These are phyloP conservation scores for Diaporthe vaccinii DNA, from an alignment of 2,329 filamentous ascomycete species.

Conservation along the genomic window DNA sequence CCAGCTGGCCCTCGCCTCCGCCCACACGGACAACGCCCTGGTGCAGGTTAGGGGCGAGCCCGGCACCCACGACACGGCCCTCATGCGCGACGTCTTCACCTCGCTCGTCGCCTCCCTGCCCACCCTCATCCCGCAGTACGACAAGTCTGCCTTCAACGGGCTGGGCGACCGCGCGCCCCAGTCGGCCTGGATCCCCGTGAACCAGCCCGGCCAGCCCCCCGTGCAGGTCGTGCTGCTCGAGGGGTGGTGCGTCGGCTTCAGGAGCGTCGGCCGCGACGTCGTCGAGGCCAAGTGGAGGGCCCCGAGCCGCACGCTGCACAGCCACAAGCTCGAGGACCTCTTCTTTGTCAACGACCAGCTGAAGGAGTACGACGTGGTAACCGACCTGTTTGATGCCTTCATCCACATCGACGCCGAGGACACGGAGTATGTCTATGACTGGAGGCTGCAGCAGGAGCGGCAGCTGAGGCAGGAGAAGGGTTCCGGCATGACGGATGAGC, in stretches of 20 bases:
- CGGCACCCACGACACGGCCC: conserved; percentile 81
- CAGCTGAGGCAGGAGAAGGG: conserved; percentile 76
- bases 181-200: conserved; percentile 72
- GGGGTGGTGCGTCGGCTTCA: conserved; percentile 93
- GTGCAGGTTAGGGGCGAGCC: conserved; percentile 88
- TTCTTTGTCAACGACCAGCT: conserved; percentile 64
- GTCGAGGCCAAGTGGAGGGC: conserved; percentile 66
- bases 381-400: conserved; percentile 65
- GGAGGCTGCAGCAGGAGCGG: conserved; percentile 86
- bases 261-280: conserved; percentile 67
- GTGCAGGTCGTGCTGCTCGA: conserved; percentile 82
- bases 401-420: conserved; percentile 78
- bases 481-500: conserved; percentile 84
- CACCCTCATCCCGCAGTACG: conserved; percentile 79
- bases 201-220: conserved; percentile 61
- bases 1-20: conserved; percentile 74
- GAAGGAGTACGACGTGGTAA: conserved; percentile 62
- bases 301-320: conserved; percentile 62
- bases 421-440: conserved; percentile 82
- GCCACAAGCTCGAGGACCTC: conserved; percentile 64
- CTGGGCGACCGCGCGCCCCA: conserved; percentile 80
- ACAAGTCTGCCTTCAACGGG: conserved; percentile 84
- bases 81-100: conserved; percentile 74
- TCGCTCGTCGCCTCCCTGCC: conserved; percentile 65
- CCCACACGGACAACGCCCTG: conserved; percentile 79